phyloP scores from a whole-genome alignment of 1,284 basidiomycete species.

The Coniferiporia weirii region DNA sequence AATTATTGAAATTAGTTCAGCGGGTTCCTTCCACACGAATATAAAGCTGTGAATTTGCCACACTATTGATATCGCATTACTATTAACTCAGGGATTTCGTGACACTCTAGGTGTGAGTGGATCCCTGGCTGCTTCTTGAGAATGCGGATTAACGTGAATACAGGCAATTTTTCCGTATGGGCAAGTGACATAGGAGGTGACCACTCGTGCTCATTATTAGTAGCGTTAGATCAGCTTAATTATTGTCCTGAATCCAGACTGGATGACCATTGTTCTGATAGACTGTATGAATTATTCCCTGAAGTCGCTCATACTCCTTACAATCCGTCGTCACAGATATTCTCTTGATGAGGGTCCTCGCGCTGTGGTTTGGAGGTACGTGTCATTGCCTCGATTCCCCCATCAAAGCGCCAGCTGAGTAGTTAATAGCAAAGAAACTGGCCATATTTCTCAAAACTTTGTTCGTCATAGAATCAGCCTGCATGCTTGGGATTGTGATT shows the following conservation, averaged over 20 bases:
- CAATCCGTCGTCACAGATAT: neutral
- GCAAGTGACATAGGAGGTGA: neutral
- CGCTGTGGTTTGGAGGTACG: neutral
- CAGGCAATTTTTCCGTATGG: neutral
- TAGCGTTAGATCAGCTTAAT: neutral
- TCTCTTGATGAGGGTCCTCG: conserved; percentile 5
- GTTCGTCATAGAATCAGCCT: neutral
- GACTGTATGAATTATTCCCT: neutral
- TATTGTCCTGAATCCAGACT: neutral
- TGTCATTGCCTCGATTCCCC: neutral
- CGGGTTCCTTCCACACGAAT: no score
- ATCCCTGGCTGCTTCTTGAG: no score
- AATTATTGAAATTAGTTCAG: no score
- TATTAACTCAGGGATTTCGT: no score
- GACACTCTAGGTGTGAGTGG: no score
- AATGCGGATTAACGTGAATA: no score
- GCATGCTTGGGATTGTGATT: neutral
- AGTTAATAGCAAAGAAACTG: neutral
- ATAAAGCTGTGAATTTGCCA: no score
- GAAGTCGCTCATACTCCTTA: neutral
- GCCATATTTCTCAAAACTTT: neutral
- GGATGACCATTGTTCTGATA: conserved; percentile 6
- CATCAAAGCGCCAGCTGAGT: neutral
- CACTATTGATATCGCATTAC: no score
- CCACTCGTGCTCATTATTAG: neutral